phyloP scores from a whole-genome alignment of 2,329 filamentous ascomycete genomes.

The Aureobasidium sp. region DNA sequence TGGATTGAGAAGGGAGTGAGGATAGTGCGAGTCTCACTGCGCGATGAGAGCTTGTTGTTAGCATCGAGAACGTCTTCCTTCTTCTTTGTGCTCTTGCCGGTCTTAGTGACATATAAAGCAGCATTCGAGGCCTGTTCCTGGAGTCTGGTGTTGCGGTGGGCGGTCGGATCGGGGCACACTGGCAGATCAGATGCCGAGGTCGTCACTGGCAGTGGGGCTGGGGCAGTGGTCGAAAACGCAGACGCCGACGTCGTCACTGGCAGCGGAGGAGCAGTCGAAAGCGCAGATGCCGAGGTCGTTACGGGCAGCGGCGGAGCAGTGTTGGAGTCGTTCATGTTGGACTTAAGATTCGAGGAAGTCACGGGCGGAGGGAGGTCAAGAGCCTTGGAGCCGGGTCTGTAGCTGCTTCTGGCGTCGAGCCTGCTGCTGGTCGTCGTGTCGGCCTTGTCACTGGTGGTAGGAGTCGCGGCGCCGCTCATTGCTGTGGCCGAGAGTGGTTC shows the following conservation, averaged over 20 bases:
- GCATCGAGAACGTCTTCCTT: constrained; percentile 34
- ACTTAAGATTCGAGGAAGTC: neutral
- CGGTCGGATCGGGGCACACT: constrained; percentile 37
- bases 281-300: neutral
- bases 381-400: neutral
- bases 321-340: neutral
- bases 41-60: constrained; percentile 49
- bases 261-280: neutral
- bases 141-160: constrained; percentile 30
- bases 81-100: constrained; percentile 22
- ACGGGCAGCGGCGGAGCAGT: neutral
- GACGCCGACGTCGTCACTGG: neutral
- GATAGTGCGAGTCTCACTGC: constrained; percentile 37
- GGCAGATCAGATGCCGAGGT: neutral
- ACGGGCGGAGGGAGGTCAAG: neutral
- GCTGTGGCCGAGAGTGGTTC: neutral
- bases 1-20: neutral
- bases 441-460: neutral
- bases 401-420: neutral
- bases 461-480: no score
- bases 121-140: constrained; percentile 50
- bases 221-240: neutral
- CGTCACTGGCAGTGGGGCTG: no score
- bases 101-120: constrained; percentile 47
- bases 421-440: neutral